Conservation (phyloP, 768 basidiomycete genomes). For the Saitozyma podzolica region DNA sequence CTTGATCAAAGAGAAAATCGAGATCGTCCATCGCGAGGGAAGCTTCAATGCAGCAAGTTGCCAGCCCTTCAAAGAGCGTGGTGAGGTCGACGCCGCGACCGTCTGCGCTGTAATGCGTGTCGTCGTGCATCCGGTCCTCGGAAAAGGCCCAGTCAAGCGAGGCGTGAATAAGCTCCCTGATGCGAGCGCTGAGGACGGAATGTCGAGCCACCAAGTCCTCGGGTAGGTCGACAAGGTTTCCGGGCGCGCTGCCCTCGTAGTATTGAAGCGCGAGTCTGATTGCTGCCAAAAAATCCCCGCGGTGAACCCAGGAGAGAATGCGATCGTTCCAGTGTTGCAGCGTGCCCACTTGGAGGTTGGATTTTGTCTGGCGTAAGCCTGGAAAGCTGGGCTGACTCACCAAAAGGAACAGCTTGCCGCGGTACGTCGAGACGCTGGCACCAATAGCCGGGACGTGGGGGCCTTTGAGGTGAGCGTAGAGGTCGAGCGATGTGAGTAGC, state of each 20-base stretch:
- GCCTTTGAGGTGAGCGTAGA: slow-evolving; percentile 8
- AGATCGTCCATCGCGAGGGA: slow-evolving; percentile 76
- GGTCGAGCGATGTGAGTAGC: slow-evolving; percentile 23
- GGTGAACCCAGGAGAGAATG: slow-evolving; percentile 75
- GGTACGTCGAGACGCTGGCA: slow-evolving; percentile 78
- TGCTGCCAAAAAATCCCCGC: slow-evolving; percentile 83
- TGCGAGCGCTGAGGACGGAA: slow-evolving; percentile 68
- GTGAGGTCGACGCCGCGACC: slow-evolving; percentile 91
- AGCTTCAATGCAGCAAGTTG: slow-evolving; percentile 58
- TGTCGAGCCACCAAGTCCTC: slow-evolving; percentile 63
- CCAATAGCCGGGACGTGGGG: slow-evolving; percentile 6
- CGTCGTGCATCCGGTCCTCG: slow-evolving; percentile 88
- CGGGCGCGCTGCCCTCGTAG: slow-evolving; percentile 70
- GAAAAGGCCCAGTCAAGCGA: slow-evolving; percentile 89
- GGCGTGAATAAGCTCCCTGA: slow-evolving; percentile 80
- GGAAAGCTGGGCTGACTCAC: slow-evolving; percentile 56
- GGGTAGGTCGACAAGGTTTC: slow-evolving; percentile 84
- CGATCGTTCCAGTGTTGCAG: slow-evolving; percentile 94
- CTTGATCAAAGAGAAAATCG: slow-evolving; percentile 88
- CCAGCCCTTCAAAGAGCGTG: slow-evolving; percentile 81
- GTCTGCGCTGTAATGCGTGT: slow-evolving; percentile 75
- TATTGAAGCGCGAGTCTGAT: slow-evolving; percentile 82
- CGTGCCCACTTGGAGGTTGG: slow-evolving; percentile 71
- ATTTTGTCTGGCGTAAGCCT: slow-evolving; percentile 21
- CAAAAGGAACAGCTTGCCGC: slow-evolving; percentile 85